A percentile compares a stretch with the other conserved stretches of the same genome.
phyloP scores from a whole-genome alignment of 345 rosid species.

The Cochlearia excelsa region DNA sequence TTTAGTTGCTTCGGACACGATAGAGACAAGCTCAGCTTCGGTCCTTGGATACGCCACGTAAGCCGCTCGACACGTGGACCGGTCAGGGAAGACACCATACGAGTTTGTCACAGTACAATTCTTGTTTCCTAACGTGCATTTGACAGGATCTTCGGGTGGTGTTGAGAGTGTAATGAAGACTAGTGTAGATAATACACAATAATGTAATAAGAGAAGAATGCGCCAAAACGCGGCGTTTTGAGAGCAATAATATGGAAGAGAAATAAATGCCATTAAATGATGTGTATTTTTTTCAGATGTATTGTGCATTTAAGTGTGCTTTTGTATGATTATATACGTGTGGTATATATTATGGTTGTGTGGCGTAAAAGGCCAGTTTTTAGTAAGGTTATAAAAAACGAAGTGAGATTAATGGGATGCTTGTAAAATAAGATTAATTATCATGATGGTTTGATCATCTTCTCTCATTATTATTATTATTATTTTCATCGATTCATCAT shows the following conservation, averaged over 20 bases:
- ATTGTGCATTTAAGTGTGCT: constrained; percentile 6
- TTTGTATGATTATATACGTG: background rate
- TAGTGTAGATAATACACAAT: constrained; percentile 17
- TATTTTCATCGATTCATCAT: background rate
- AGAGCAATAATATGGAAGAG: background rate
- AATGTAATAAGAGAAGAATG: constrained; percentile 18
- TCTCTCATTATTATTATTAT: constrained; percentile 17
- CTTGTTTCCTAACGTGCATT: constrained; percentile 43
- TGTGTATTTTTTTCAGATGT: background rate
- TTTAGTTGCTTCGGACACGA: constrained; percentile 52
- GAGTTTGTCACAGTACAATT: constrained; percentile 73
- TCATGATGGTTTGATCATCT: constrained; percentile 20
- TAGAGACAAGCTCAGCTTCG: constrained; percentile 52
- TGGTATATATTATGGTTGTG: constrained; percentile 22
- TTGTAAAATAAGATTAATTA: constrained; percentile 32
- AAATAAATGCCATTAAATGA: constrained; percentile 8
- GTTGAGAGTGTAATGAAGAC: constrained; percentile 32
- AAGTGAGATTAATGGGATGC: constrained; percentile 25
- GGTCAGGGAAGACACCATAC: constrained; percentile 69
- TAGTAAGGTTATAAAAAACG: background rate
- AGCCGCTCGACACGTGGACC: constrained; percentile 58
- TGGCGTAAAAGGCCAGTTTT: constrained; percentile 29
- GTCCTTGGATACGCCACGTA: constrained; percentile 54
- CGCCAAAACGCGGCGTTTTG: constrained; percentile 23
- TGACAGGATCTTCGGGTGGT: constrained; percentile 68